Evolutionary conservation across 1,284 basidiomycete genomes (phyloP), one percentile per base, ranked within the genome.

Genomic region (Porodaedalea pini): DNA sequence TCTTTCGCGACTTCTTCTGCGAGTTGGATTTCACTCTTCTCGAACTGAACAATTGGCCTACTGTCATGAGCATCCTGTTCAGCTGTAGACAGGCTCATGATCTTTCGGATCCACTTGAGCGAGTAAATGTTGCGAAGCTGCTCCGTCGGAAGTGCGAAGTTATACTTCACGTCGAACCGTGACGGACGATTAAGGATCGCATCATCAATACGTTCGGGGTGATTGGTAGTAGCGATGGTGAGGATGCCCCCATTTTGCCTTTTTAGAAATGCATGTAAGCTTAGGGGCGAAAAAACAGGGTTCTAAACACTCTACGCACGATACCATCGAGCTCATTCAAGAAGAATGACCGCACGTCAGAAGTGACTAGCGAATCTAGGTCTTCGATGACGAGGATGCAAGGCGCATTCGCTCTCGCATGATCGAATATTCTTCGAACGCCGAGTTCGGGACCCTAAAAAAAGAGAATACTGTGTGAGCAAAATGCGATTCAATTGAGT

Each of bases 91-190:
- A 55, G 23, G 8, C 37, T 37, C 34, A 32, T 34, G 31, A 66
- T 58, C 55, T 68, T 68, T 2, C 27, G 54, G 17, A 67, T 60
- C 69, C 68, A 69, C 50, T 65, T 69, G 27, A 50, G 32, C 2
- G 64, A 63, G 45, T 69, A 70, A 23, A 43, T 51, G 11, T 51
- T 57, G 17, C 68, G 62, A 19, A 70, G 61, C 32, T 53, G 62
- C n/a, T 37, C 21, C n/a, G 52, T 60, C 0, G 68, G 68, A 6
- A 69, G 60, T 15, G 32, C 63, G 63, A 77, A 78, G 3, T 64
- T 65, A 71, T 77, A 78, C 57, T 78, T 78, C 21, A 76, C 68
- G 62, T 79, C 77, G 61, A 79, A 79, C 17, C 77, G 70, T 8
- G 75, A 76, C 1, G 77, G 77, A 5, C 77, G 70, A 60, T 73